These are phyloP conservation scores for Leptodontidium sp. DNA, from an alignment of 2,329 filamentous ascomycete species.

Conservation along the genomic window DNA sequence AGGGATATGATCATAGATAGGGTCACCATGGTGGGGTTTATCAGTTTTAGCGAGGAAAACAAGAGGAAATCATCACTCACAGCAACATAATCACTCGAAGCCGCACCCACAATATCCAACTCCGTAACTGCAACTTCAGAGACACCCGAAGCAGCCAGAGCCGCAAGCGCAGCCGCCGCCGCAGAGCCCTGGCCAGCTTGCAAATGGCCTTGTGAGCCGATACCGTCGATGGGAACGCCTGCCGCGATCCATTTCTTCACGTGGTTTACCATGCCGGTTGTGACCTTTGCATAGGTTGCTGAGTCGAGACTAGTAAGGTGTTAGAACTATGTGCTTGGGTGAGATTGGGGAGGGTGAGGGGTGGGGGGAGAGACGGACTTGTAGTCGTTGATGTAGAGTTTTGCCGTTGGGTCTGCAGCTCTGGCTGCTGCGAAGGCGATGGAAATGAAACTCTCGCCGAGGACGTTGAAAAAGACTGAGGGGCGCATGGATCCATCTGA, in stretches of 20 bases:
- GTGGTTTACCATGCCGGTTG: slow-evolving; percentile 60
- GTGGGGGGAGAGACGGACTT: slow-evolving; percentile 49
- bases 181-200: slow-evolving; percentile 29
- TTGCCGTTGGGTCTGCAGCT: slow-evolving; percentile 69
- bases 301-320: slow-evolving; percentile 12
- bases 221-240: slow-evolving; percentile 71
- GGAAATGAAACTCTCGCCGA: slow-evolving; percentile 74
- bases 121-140: slow-evolving; percentile 69
- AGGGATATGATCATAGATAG: not conserved
- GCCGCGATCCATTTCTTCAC: slow-evolving; percentile 70
- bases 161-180: slow-evolving; percentile 49
- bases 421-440: slow-evolving; percentile 76
- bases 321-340: not conserved
- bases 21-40: not conserved
- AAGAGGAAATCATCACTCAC: slow-evolving; percentile 18
- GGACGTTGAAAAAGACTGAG: slow-evolving; percentile 71
- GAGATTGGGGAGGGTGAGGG: not conserved
- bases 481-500: slow-evolving; percentile 50
- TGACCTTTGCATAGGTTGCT: slow-evolving; percentile 63
- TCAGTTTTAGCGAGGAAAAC: not conserved
- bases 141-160: slow-evolving; percentile 60
- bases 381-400: slow-evolving; percentile 80
- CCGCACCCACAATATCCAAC: slow-evolving; percentile 69
- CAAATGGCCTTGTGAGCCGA: slow-evolving; percentile 52
- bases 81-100: slow-evolving; percentile 46